Percentiles rank a stretch among this genome's conserved stretches.
Conservation (phyloP, 805 yeast genomes). For the Metschnikowia drakensbergensis region DNA sequence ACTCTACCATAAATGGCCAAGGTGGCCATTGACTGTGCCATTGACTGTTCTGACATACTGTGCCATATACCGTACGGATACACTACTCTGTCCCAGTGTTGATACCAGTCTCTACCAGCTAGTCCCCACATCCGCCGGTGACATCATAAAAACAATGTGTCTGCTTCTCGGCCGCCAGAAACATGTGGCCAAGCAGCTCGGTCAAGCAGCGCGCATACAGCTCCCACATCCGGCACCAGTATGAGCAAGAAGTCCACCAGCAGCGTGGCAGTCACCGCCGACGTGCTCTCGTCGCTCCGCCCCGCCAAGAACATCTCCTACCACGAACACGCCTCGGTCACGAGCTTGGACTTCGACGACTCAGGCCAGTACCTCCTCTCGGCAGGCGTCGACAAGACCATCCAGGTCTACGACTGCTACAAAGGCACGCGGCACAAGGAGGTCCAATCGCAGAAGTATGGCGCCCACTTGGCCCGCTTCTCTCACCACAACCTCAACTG, state of each 20-base stretch:
- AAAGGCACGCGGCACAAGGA: constrained; percentile 67
- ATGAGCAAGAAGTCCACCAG: constrained; percentile 18
- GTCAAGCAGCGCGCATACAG: too few relatives aligned
- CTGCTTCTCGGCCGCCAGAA: too few relatives aligned
- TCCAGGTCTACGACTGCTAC: constrained; percentile 74
- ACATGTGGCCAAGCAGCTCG: too few relatives aligned
- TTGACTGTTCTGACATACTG: too few relatives aligned
- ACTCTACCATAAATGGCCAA: too few relatives aligned
- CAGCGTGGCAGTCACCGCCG: constrained; percentile 25
- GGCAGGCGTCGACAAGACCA: constrained; percentile 74
- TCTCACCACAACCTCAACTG: constrained; percentile 71
- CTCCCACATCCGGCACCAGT: too few relatives aligned
- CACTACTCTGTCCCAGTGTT: too few relatives aligned
- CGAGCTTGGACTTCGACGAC: constrained; percentile 77
- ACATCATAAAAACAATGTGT: too few relatives aligned
- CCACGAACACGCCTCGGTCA: constrained; percentile 53
- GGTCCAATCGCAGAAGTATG: constrained; percentile 83
- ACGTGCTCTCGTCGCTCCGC: constrained; percentile 25
- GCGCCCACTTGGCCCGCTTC: constrained; percentile 82
- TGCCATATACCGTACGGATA: too few relatives aligned
- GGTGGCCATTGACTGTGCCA: too few relatives aligned
- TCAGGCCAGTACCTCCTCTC: constrained; percentile 74
- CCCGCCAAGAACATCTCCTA: constrained; percentile 48
- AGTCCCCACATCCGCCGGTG: too few relatives aligned
- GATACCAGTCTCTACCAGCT: too few relatives aligned